Conservation (phyloP, 345 rosid genomes). For the Firmiana major region DNA sequence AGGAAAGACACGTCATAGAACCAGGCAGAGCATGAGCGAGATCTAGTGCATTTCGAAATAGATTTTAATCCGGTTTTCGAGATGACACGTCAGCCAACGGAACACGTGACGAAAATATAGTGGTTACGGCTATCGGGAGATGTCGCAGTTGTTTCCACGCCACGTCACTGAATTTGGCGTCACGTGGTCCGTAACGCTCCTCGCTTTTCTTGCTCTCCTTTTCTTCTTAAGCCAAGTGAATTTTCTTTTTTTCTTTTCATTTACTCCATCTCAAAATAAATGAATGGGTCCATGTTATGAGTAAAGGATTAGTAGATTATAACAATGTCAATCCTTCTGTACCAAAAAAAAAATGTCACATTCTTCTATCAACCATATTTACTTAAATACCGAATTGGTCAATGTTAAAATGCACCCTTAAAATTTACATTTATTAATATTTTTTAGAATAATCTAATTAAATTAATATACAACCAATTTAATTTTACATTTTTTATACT, state of each 20-base stretch:
- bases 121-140: not conserved
- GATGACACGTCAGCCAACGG: not conserved
- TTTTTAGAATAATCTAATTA: no score
- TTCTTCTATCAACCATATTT: not conserved
- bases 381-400: no score
- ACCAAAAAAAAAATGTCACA: no score
- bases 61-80: not conserved
- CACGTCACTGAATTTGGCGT: constrained; percentile 2
- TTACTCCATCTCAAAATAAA: not conserved
- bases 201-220: not conserved
- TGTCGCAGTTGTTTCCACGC: constrained; percentile 4
- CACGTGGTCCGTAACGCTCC: constrained; percentile 3
- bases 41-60: not conserved
- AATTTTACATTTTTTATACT: no score
- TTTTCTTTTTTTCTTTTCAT: not conserved
- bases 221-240: not conserved
- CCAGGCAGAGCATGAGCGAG: no score
- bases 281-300: not conserved
- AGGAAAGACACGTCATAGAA: not conserved
- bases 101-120: not conserved
- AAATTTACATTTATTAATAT: no score
- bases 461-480: no score
- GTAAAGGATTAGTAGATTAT: not conserved
- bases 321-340: not conserved
- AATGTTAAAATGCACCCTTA: no score